Evolutionary conservation across 1,284 basidiomycete genomes (phyloP).

Genomic region (Apiotrichum mycotoxinovorans): DNA sequence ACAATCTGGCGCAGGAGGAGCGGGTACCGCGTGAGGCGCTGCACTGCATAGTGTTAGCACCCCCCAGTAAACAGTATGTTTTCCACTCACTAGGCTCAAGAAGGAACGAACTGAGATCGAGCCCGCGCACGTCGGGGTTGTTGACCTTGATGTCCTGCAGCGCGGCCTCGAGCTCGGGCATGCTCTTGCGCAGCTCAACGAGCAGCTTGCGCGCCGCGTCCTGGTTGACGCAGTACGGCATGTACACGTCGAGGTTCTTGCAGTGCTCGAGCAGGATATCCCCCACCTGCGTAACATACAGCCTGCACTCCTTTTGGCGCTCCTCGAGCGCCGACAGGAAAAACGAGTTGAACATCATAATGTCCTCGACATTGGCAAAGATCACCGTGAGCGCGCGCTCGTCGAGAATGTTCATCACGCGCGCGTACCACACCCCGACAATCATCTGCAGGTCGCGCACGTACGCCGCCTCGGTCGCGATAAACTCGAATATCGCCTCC

Average conservation of each 20-base stretch:
- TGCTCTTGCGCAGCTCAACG: slow-evolving; percentile 66
- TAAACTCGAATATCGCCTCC: slow-evolving; percentile 86
- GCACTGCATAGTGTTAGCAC: slow-evolving; percentile 60
- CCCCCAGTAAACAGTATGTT: too few species aligned
- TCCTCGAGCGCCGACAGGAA: slow-evolving; percentile 84
- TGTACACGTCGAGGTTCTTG: slow-evolving; percentile 71
- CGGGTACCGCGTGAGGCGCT: slow-evolving; percentile 89
- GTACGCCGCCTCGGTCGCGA: slow-evolving; percentile 79
- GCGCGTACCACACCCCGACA: slow-evolving; percentile 78
- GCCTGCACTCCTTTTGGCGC: slow-evolving; percentile 79
- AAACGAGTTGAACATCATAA: slow-evolving; percentile 78
- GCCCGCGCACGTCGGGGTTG: slow-evolving; percentile 69
- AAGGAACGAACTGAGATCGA: slow-evolving; percentile 86
- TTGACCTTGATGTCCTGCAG: slow-evolving; percentile 43
- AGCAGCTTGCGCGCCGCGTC: slow-evolving; percentile 72
- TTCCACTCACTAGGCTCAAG: slow-evolving; percentile 73
- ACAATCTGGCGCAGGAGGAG: slow-evolving; percentile 78
- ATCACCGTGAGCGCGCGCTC: slow-evolving; percentile 74
- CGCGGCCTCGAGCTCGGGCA: slow-evolving; percentile 59
- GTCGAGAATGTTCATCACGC: slow-evolving; percentile 68
- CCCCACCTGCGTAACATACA: slow-evolving; percentile 83
- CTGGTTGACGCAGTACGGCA: slow-evolving; percentile 90
- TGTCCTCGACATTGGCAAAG: slow-evolving; percentile 90
- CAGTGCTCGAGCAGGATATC: slow-evolving; percentile 76
- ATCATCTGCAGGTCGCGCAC: slow-evolving; percentile 85